Conservation (phyloP, 805 yeast species). For the Pichia thaimueangensis region DNA sequence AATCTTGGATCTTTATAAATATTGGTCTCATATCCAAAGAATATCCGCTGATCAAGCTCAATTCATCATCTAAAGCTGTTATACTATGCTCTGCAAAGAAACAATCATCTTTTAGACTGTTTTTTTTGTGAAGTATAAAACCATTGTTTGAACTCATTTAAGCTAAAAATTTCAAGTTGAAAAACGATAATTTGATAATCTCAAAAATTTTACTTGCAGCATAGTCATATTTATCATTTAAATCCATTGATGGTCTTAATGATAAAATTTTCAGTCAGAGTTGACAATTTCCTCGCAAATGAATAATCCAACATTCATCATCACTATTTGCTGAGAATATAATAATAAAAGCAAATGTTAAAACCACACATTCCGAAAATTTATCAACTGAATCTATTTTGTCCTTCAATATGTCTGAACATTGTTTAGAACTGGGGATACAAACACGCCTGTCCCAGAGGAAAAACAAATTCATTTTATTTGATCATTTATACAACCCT, state of each 20-base stretch:
- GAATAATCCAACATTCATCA: background rate
- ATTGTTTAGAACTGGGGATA: background rate
- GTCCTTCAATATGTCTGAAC: background rate
- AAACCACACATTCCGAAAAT: background rate
- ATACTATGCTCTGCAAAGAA: background rate
- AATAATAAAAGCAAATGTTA: background rate
- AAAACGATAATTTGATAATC: background rate
- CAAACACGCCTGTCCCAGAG: background rate
- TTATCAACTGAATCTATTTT: background rate
- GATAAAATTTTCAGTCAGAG: background rate
- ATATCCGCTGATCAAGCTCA: background rate
- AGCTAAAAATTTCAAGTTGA: too few relatives aligned
- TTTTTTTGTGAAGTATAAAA: too few relatives aligned
- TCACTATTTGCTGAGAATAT: background rate
- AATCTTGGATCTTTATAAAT: background rate
- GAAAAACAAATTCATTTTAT: too few relatives aligned
- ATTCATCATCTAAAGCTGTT: background rate
- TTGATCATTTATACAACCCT: background rate
- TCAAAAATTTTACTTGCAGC: background rate
- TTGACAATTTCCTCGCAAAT: background rate
- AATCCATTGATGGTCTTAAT: background rate
- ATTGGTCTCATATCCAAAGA: background rate
- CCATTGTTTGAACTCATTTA: background rate
- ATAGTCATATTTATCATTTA: too few relatives aligned
- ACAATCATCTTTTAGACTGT: too few relatives aligned